Conservation (phyloP, 306 rosid genomes). For the Sindora glabra region DNA sequence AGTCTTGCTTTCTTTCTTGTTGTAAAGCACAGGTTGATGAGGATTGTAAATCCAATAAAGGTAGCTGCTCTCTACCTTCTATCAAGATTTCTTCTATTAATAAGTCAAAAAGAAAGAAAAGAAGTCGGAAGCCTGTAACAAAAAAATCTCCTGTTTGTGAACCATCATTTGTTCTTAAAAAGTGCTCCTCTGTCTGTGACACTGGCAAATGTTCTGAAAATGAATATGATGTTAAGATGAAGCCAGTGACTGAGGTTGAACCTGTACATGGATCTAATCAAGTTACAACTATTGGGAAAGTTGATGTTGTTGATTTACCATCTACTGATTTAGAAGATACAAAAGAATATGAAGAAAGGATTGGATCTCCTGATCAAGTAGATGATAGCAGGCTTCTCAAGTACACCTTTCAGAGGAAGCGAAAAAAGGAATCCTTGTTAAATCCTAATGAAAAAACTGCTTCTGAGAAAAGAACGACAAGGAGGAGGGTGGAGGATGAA, state of each 20-base stretch:
- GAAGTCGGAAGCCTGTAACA: conserved; percentile 3
- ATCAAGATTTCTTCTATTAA: conserved; percentile 8
- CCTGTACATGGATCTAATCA: conserved; percentile 24
- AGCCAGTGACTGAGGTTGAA: conserved; percentile 30
- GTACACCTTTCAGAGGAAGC: conserved; percentile 66
- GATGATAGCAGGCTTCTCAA: conserved; percentile 35
- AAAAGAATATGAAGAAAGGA: conserved; percentile 23
- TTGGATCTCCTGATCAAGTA: conserved; percentile 23
- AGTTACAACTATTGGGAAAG: conserved; percentile 20
- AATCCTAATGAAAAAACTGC: conserved; percentile 27
- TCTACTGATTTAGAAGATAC: conserved; percentile 16
- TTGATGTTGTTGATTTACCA: conserved; percentile 19
- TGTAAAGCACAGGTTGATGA: conserved; percentile 5
- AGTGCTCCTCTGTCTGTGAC: conserved; percentile 28
- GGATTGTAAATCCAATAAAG: conserved; percentile 12
- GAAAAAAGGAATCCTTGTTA: conserved; percentile 39
- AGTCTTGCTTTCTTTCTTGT: conserved; percentile 24
- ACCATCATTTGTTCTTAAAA: conserved; percentile 36
- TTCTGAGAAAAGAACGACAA: conserved; percentile 22
- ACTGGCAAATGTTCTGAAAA: conserved; percentile 26
- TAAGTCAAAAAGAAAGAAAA: conserved; percentile 16
- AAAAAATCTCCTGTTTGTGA: conserved; percentile 10
- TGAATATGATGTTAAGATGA: conserved; percentile 25
- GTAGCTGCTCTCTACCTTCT: conserved; percentile 21
- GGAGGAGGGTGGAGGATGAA: conserved; percentile 31